Percentiles rank a stretch among this genome's conserved stretches.
These are phyloP conservation scores for Erodium trifolium DNA, from an alignment of 441 rosid genomes.

Conservation along the genomic window DNA sequence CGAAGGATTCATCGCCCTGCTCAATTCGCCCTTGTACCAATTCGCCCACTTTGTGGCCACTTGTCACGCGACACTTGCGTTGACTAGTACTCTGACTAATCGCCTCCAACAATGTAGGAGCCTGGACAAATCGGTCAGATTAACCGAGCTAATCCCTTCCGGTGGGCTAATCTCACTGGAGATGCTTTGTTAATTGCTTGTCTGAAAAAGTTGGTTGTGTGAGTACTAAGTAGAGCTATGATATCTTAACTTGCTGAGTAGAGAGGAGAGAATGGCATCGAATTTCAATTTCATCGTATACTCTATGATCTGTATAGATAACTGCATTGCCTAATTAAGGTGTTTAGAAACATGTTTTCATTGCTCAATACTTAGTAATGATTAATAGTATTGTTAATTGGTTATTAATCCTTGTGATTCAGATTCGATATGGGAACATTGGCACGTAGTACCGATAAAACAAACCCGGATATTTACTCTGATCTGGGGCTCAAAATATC, in stretches of 20 bases:
- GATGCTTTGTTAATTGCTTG: no score
- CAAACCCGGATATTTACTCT: conserved; percentile 40
- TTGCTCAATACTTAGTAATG: neutral
- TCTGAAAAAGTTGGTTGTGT: no score
- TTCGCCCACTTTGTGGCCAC: no score
- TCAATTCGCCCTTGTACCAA: no score
- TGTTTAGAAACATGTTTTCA: neutral
- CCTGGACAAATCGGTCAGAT: no score
- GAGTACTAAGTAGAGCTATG: neutral
- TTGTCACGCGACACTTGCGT: no score
- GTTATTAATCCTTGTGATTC: conserved; percentile 10
- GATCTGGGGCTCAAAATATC: conserved; percentile 49
- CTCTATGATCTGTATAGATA: neutral
- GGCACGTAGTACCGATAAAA: conserved; percentile 25
- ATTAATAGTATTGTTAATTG: neutral
- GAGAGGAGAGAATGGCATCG: neutral
- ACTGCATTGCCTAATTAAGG: conserved; percentile 1
- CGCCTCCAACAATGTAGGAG: no score
- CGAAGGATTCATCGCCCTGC: no score
- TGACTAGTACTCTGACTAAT: no score
- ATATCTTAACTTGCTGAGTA: neutral
- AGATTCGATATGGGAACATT: conserved; percentile 42
- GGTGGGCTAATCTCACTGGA: no score
- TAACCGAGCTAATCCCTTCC: no score
- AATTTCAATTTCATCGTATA: neutral